A percentile compares a stretch with the other conserved stretches of the same genome.
phyloP scores from a whole-genome alignment of 257 asterid genomes.

The Ligustrum vulgare region DNA sequence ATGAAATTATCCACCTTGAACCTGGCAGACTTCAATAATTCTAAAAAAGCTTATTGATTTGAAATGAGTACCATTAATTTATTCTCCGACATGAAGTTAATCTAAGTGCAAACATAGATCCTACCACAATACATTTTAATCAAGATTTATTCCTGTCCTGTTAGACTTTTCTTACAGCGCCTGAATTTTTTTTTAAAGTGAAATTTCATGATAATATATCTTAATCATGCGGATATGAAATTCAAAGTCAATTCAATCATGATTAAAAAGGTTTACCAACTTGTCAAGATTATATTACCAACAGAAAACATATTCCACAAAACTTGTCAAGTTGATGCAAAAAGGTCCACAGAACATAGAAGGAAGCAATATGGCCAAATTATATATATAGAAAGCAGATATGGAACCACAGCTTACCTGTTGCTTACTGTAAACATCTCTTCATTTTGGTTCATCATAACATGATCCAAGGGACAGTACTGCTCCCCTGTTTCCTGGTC shows the following conservation, averaged over 20 bases:
- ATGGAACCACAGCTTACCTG: conserved; percentile 50
- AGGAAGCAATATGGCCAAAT: conserved; percentile 4
- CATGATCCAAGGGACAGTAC: conserved; percentile 95
- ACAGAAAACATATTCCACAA: neutral
- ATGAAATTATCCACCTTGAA: too few species aligned
- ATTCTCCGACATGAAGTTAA: neutral
- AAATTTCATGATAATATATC: neutral
- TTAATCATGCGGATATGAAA: neutral
- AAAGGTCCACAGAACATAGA: conserved; percentile 13
- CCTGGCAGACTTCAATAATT: too few species aligned
- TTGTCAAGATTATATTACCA: conserved; percentile 5
- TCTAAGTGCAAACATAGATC: neutral
- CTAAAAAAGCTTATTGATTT: too few species aligned
- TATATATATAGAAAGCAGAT: conserved; percentile 6
- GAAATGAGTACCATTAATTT: neutral
- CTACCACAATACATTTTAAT: neutral
- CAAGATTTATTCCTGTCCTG: conserved; percentile 9
- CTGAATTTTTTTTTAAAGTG: neutral
- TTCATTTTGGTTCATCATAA: conserved; percentile 79
- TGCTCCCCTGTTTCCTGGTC: conserved; percentile 86
- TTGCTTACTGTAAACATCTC: conserved; percentile 99
- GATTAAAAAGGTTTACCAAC: neutral
- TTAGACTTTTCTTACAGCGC: neutral
- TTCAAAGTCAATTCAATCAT: neutral
- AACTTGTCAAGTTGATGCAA: conserved; percentile 6